Evolutionary conservation across 257 asterid genomes (phyloP).

Genomic region (Plantago elongata): DNA sequence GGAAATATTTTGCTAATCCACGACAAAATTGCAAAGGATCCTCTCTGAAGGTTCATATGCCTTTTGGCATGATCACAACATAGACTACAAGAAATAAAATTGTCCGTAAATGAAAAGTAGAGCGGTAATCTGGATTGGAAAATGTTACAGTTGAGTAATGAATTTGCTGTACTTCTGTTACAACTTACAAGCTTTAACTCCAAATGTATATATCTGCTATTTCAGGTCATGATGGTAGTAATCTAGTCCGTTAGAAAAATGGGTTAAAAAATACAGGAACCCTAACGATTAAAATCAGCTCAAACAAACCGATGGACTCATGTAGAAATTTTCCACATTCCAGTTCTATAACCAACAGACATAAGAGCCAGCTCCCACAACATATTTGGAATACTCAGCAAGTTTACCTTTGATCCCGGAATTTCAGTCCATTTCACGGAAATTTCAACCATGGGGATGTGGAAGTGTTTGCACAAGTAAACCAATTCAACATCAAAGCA

Average conservation of each 20-base stretch:
- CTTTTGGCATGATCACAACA: too few species aligned
- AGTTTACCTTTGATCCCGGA: constrained; percentile 88
- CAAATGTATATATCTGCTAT: not conserved
- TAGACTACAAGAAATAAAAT: too few species aligned
- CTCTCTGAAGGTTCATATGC: too few species aligned
- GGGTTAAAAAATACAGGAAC: not conserved
- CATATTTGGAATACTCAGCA: constrained; percentile 88
- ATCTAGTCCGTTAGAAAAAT: not conserved
- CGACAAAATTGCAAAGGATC: too few species aligned
- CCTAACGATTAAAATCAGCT: constrained; percentile 15
- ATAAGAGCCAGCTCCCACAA: constrained; percentile 92
- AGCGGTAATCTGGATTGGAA: not conserved
- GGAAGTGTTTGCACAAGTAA: constrained; percentile 67
- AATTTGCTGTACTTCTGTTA: not conserved
- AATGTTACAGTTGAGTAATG: constrained; percentile 1
- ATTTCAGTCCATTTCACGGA: constrained; percentile 90
- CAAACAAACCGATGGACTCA: constrained; percentile 24
- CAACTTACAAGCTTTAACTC: not conserved
- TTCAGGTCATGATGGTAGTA: constrained; percentile 4
- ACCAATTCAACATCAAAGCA: constrained; percentile 94
- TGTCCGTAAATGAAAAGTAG: not conserved
- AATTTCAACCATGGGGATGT: constrained; percentile 71
- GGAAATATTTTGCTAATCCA: too few species aligned
- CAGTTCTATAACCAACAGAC: constrained; percentile 86
- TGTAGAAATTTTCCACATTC: constrained; percentile 70